Evolutionary conservation across 2,329 filamentous ascomycete genomes (phyloP), one percentile per base, ranked within the genome.

Genomic region (Penicillium sp.): DNA sequence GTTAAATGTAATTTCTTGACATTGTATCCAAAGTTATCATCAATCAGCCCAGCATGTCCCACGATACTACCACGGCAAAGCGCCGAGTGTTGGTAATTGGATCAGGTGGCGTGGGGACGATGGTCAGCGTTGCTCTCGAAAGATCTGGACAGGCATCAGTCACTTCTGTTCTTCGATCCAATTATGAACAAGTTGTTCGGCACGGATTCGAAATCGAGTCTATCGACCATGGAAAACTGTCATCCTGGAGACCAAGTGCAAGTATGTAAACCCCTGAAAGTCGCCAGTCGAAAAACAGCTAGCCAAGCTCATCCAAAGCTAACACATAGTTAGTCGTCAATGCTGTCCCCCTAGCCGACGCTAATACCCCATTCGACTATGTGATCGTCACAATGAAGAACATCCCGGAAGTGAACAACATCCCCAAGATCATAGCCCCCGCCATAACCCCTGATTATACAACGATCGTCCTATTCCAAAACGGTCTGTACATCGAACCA

Each of bases 401-500:
- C 59, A 73, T 83, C 44, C 79, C 83, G 1, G 85, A 87, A 54
- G 70, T 83, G 17, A 70, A 47, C 27, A 54, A 60, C 41, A 67
- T 60, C 49, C 25, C 56, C 12, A 53, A 61, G 25, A 64, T 62
- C 10, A 64, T 64, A 29, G 49, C 58, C 0, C 81, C 82, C 0
- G 83, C 82, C 2, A 72, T 87, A 1, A 82, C 80, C 0, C 75
- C 78, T 0, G 76, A 75, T 1, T 72, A 79, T 25, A 86, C 84
- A 0, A 76, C 76, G 29, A 81, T 88, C 44, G 75, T 86, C 0
- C 77, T 88, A 7, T 73, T 85, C 6, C 85, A 88, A 60, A 88
- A 88, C 64, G 85, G 85, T 0, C 71, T 87, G n/a, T 85, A 86
- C 63, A 87, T 87, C 60, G 83, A 87, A 61, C 79, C 77, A 42